A percentile compares a stretch with the other conserved stretches of the same genome.
Conservation (phyloP, 108 stramenopile species). For the Fistulifera pelliculosa region DNA sequence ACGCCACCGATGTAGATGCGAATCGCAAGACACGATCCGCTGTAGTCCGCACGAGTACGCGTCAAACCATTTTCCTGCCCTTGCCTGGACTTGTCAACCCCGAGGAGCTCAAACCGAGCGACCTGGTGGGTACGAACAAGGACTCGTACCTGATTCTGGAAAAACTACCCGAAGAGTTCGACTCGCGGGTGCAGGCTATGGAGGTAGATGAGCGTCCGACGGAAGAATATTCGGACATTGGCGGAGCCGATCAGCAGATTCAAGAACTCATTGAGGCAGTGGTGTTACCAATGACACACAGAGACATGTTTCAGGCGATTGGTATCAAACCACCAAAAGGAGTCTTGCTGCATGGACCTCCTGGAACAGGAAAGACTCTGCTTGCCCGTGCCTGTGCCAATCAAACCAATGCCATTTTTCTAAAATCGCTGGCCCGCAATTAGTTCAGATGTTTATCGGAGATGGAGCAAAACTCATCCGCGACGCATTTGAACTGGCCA, state of each 20-base stretch:
- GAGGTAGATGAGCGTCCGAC: constrained; percentile 98
- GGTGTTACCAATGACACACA: constrained; percentile 98
- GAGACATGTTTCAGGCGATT: constrained; percentile 96
- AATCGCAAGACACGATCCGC: constrained; percentile 71
- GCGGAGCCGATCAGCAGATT: constrained; percentile 96
- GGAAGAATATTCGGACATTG: constrained; percentile 96
- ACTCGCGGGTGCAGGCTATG: constrained; percentile 97
- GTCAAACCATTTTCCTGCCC: constrained; percentile 97
- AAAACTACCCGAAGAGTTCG: constrained; percentile 99
- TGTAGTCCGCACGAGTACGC: constrained; percentile 81
- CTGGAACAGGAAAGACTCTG: constrained; percentile 99
- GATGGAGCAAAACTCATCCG: constrained; percentile 99
- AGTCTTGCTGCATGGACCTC: constrained; percentile 92
- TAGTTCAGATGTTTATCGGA: constrained; percentile 99
- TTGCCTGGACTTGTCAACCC: constrained; percentile 96
- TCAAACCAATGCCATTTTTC: constrained; percentile 97
- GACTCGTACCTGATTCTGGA: constrained; percentile 98
- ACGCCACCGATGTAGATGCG: constrained; percentile 69
- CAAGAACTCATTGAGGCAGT: constrained; percentile 99
- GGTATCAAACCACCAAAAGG: constrained; percentile 99
- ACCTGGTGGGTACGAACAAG: constrained; percentile 99
- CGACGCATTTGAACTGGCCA: constrained; percentile 98
- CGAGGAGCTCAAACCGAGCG: constrained; percentile 92
- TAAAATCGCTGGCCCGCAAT: constrained; percentile 98
- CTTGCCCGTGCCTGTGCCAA: constrained; percentile 98